phyloP scores from a whole-genome alignment of 352 stramenopile genomes.

The Blastocystis sp. region DNA sequence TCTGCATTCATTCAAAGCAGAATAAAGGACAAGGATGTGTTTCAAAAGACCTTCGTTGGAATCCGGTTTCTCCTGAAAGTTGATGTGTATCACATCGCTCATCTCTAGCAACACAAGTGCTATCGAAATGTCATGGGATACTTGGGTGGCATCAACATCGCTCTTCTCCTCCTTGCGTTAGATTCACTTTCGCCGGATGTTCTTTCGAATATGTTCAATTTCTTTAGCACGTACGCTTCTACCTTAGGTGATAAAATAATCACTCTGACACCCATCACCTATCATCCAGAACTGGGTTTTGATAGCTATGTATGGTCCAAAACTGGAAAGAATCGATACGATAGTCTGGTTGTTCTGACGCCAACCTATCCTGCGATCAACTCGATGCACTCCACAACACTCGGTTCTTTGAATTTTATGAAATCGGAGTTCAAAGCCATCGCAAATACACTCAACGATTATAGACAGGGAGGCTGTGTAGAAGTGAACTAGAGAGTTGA shows the following conservation, averaged over 20 bases:
- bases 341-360: constrained; percentile 3
- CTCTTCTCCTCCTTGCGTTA: neutral
- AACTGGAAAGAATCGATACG: neutral
- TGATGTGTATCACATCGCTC: neutral
- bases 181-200: neutral
- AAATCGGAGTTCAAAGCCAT: too few relatives aligned
- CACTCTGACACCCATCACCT: neutral
- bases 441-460: neutral
- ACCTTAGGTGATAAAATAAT: neutral
- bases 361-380: constrained; percentile 14
- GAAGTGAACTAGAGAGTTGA: neutral
- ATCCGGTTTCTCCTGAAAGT: constrained; percentile 12
- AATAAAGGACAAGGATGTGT: neutral
- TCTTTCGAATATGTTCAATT: neutral
- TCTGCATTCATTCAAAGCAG: neutral
- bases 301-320: neutral
- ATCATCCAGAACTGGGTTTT: neutral
- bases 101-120: neutral
- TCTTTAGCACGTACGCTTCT: neutral
- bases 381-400: neutral
- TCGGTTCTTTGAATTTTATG: neutral
- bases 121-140: constrained; percentile 16
- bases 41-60: neutral
- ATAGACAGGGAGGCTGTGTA: neutral
- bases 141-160: constrained; percentile 28